Percentiles rank a stretch among this genome's conserved stretches.
These are phyloP conservation scores for Cystofilobasidium ferigula DNA, from an alignment of 768 basidiomycete species.

Conservation along the genomic window DNA sequence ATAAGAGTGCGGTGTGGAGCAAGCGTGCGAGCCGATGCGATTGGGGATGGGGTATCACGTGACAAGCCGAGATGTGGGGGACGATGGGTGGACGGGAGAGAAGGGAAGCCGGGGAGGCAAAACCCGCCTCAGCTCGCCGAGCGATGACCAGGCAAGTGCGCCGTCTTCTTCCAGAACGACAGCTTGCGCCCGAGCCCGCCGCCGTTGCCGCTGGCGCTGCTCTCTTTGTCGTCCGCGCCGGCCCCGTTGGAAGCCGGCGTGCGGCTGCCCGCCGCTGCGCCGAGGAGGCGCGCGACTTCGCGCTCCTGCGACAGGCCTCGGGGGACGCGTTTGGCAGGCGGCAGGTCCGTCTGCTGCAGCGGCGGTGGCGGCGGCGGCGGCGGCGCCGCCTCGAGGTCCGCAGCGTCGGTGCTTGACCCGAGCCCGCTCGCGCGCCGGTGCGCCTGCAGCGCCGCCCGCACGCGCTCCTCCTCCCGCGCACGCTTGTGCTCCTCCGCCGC, in stretches of 20 bases:
- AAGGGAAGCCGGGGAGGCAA: too few relatives aligned
- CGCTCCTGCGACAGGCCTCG: constrained; percentile 5
- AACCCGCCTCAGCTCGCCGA: not conserved
- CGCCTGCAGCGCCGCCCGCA: not conserved
- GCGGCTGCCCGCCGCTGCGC: not conserved
- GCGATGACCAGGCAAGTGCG: not conserved
- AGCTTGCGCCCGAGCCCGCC: constrained; percentile 16
- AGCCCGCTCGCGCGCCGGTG: constrained; percentile 4
- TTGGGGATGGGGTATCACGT: too few relatives aligned
- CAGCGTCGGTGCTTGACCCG: constrained; percentile 10
- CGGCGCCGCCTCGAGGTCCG: not conserved
- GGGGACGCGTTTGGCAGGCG: not conserved
- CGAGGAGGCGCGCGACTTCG: constrained; percentile 13
- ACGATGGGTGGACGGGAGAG: too few relatives aligned
- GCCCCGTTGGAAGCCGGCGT: not conserved
- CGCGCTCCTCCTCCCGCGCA: constrained; percentile 18
- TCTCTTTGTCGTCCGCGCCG: constrained; percentile 1
- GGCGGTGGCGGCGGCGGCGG: constrained; percentile 1
- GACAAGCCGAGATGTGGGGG: too few relatives aligned
- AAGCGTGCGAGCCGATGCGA: too few relatives aligned
- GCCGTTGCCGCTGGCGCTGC: constrained; percentile 1
- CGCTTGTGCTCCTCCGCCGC: constrained; percentile 24
- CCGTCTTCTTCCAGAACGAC: constrained; percentile 18
- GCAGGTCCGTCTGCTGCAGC: not conserved
- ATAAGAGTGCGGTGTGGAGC: too few relatives aligned